Evolutionary conservation across 1,284 basidiomycete species (phyloP).

Genomic region (Cryptococcus maquisensis): DNA sequence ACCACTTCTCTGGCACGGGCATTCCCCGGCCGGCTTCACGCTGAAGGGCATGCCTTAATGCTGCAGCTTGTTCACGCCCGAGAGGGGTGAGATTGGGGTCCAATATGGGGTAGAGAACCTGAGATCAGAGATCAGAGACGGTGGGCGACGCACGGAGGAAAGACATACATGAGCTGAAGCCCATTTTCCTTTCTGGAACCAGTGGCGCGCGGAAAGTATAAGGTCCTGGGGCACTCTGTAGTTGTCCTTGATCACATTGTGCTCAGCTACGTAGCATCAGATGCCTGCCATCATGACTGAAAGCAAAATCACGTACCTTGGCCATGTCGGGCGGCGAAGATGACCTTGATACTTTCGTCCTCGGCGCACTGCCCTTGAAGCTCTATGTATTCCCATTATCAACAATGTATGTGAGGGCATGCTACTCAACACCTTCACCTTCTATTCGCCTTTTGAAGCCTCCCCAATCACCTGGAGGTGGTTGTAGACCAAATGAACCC

Average conservation of each 20-base stretch:
- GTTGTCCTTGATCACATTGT: conserved; percentile 25
- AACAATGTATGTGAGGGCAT: neutral
- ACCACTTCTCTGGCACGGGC: conserved; percentile 31
- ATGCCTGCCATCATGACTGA: neutral
- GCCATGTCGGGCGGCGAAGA: conserved; percentile 34
- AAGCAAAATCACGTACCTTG: conserved; percentile 18
- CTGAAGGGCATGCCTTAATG: conserved; percentile 17
- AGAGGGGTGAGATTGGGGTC: conserved; percentile 27
- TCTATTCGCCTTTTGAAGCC: conserved; percentile 19
- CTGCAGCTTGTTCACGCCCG: conserved; percentile 25
- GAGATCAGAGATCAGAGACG: conserved; percentile 8
- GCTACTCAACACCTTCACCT: conserved; percentile 8
- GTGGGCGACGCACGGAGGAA: neutral
- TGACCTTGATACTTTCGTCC: conserved; percentile 29
- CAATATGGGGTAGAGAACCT: conserved; percentile 18
- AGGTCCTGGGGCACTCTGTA: conserved; percentile 15
- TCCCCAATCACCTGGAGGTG: conserved; percentile 19
- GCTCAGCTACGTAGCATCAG: conserved; percentile 19
- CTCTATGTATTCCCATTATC: conserved; percentile 8
- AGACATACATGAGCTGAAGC: neutral
- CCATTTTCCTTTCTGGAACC: neutral
- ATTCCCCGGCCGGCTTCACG: conserved; percentile 21
- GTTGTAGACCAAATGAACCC: conserved; percentile 22
- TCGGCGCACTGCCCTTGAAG: conserved; percentile 11
- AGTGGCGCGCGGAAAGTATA: conserved; percentile 1